A percentile compares a stretch with the other conserved stretches of the same genome.
Evolutionary conservation across 2,329 filamentous ascomycete genomes (phyloP).

Genomic region (Balansia obtecta): DNA sequence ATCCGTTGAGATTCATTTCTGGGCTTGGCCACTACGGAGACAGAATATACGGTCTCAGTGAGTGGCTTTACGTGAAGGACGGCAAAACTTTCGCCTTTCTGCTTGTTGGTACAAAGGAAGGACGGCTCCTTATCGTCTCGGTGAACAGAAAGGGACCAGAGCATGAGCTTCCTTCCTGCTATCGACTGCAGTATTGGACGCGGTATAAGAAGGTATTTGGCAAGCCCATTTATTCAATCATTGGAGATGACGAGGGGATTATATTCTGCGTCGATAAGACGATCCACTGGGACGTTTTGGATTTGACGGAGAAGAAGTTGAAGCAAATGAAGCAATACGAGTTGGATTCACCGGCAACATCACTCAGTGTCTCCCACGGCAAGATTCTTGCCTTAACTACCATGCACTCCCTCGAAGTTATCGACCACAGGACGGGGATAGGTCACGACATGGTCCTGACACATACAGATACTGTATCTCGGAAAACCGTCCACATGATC

Average conservation of each 20-base stretch:
- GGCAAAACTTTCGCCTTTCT: constrained; percentile 50
- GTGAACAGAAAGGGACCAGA: constrained; percentile 20
- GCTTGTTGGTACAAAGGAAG: constrained; percentile 43
- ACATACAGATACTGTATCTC: constrained; percentile 33
- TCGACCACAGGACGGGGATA: constrained; percentile 32
- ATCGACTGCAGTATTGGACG: constrained; percentile 37
- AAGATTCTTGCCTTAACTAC: constrained; percentile 39
- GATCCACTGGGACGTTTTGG: constrained; percentile 45
- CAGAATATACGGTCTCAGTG: constrained; percentile 45
- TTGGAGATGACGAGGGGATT: constrained; percentile 41
- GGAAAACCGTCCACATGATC: constrained; percentile 33
- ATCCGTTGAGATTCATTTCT: constrained; percentile 34
- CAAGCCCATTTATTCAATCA: constrained; percentile 42
- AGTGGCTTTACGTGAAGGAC: constrained; percentile 50
- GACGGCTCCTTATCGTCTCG: constrained; percentile 44
- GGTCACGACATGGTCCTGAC: constrained; percentile 24
- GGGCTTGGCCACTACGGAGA: constrained; percentile 45
- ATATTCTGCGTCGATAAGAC: constrained; percentile 41
- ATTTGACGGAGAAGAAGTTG: constrained; percentile 38
- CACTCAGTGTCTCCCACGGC: constrained; percentile 33
- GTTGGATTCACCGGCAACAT: constrained; percentile 40
- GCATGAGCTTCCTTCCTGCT: constrained; percentile 7
- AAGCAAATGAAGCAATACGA: constrained; percentile 31
- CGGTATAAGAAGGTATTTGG: constrained; percentile 33
- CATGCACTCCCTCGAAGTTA: constrained; percentile 42